Evolutionary conservation across 257 asterid genomes (phyloP), one percentile per base, ranked within the genome.

Genomic region (Nicotiana otophora): DNA sequence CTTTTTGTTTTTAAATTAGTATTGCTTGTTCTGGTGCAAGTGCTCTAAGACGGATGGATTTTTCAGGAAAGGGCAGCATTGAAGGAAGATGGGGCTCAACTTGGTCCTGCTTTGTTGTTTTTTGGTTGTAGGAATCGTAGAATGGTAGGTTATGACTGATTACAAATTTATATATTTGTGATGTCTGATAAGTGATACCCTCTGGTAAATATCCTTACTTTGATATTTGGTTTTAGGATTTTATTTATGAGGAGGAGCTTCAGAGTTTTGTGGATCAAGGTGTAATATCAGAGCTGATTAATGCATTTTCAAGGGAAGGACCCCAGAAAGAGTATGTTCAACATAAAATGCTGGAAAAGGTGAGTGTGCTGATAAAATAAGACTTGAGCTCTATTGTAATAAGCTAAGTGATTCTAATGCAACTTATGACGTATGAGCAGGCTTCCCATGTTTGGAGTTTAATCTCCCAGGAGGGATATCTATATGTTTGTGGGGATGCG

Each of bases 401-500:
- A 51, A 26, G 80, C 63, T 8, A 51, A 75, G 63, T 51, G 46
- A 75, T 75, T 75, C 80, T 75, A 75, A 75, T 51, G 63, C 28
- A 75, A 4, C 42, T 75, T 75, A 5, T 75, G 80, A 48, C 10
- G 42, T 28, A 75, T 51, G 80, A 48, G 83, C 89, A 92, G 97
- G 95, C 92, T 28, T 90, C 91, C 67, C 82, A 89, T 58, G 82
- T 91, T 55, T 92, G 97, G 97, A 89, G 89, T 85, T 86, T 89
- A 82, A 89, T 92, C 84, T 90, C 93, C 80, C 84, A 87, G 84
- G 87, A 63, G 78, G 97, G 93, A 42, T 91, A 90, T 89, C 89
- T 92, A 69, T 92, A 92, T 85, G 97, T 92, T 58, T 92, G 97
- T 60, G 97, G 97, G 61, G 97, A 92, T 88, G 97, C 97, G n/a